Base-by-base conservation (phyloP, 2,329 filamentous ascomycete genomes). In the Aspergillus candidus region DNA sequence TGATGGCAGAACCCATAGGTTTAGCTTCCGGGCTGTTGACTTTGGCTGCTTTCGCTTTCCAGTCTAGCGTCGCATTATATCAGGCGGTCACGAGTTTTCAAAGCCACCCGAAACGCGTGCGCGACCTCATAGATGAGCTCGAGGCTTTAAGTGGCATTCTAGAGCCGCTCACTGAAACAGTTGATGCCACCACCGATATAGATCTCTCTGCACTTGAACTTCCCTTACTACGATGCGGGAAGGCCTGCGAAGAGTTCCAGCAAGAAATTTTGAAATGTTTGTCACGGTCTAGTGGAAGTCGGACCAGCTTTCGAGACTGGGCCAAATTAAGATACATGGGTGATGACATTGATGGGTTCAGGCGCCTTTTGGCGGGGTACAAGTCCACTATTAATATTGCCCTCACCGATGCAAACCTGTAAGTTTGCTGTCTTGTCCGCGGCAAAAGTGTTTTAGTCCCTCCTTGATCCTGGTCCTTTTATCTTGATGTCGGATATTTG, bases 271-370 rank as follows among this genome's bases (percentile, higher is more conserved):
- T 51, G 22, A 63, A 64, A 56, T 69, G 54, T 45, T 57, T 55
- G 31, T 55, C 58, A 34, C 62, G 56, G 35, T 72, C 68, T 31
- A 55, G 50, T 15, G 57, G 49, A 29, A 54, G 49, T 46, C 57
- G 62, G 41, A 59, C 62, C 15, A 74, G 67, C 53, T 72, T 74
- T 53, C 64, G 67, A 36, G 71, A 72, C 50, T 74, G 68, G 71
- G 66, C 68, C 4, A 69, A 60, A 52, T 50, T 74, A 36, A 65
- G 49, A 46, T 74, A 72, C 40, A 70, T 72, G 62, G 68, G 66
- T 22, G 63, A 72, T 35, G 60, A 72, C 47, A 67, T 74, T 35
- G 62, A 67, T 47, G 62, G 60, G 39, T 74, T 73, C 43, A 61
- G 58, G 32, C 52, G 61, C 15, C 49, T 69, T 32, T 49, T 74